These are phyloP conservation scores for Lipomyces starkeyi DNA, from an alignment of 805 yeast species.

Conservation along the genomic window DNA sequence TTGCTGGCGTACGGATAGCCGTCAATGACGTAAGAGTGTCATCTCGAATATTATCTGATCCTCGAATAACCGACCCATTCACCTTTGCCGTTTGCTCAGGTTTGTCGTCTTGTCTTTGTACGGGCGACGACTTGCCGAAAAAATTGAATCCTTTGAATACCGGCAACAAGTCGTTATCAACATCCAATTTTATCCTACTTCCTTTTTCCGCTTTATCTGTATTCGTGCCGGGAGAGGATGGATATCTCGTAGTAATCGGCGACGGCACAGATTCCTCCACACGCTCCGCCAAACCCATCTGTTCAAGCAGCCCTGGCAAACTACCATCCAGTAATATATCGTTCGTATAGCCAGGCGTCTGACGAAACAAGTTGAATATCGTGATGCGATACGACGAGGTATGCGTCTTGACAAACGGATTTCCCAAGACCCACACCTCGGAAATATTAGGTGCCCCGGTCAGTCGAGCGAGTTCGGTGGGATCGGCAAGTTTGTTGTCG, in stretches of 20 bases:
- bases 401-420: constrained; percentile 39
- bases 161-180: constrained; percentile 20
- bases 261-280: constrained; percentile 31
- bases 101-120: neutral
- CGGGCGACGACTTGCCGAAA: constrained; percentile 12
- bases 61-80: neutral
- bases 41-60: neutral
- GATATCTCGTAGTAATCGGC: constrained; percentile 8
- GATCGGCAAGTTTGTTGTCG: constrained; percentile 39
- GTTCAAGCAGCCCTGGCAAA: constrained; percentile 41
- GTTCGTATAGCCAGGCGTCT: constrained; percentile 35
- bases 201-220: neutral
- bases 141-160: constrained; percentile 23
- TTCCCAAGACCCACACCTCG: constrained; percentile 41
- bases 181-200: constrained; percentile 6
- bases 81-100: neutral
- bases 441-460: constrained; percentile 35
- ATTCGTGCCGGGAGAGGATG: neutral
- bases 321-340: constrained; percentile 41
- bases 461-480: constrained; percentile 38
- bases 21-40: neutral
- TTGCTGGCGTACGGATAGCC: constrained; percentile 17
- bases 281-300: constrained; percentile 36
- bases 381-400: constrained; percentile 36
- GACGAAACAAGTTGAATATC: constrained; percentile 40